A percentile compares a stretch with the other conserved stretches of the same genome.
Evolutionary conservation across 1,139 yeast species (phyloP).

Genomic region (Saccharomyces hybrid): DNA sequence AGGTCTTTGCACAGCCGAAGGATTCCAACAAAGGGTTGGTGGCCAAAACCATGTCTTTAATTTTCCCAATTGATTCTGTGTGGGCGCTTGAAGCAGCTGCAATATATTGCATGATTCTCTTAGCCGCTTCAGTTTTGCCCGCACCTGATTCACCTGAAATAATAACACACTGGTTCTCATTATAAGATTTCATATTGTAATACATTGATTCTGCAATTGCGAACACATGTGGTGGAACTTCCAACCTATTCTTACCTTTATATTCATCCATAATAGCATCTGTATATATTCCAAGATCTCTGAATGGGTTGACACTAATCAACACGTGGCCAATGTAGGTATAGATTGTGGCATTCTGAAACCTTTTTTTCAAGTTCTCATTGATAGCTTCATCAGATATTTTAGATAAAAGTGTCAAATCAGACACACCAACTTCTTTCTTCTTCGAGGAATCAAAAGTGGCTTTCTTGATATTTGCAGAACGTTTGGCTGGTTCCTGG

Average conservation of each 20-base stretch:
- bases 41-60: conserved; percentile 95
- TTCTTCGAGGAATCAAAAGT: conserved; percentile 79
- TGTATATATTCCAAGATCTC: conserved; percentile 92
- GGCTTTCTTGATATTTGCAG: conserved; percentile 67
- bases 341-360: conserved; percentile 82
- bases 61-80: conserved; percentile 63
- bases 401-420: conserved; percentile 77
- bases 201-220: conserved; percentile 97
- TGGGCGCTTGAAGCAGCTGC: conserved; percentile 69
- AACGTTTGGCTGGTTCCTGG: conserved; percentile 41
- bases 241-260: conserved; percentile 86
- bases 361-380: conserved; percentile 82
- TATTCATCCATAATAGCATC: conserved; percentile 66
- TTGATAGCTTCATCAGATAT: conserved; percentile 90
- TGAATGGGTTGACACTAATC: conserved; percentile 93
- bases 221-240: conserved; percentile 97
- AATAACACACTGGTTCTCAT: conserved; percentile 94
- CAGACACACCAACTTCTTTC: conserved; percentile 94
- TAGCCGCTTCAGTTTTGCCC: conserved; percentile 98
- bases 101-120: conserved; percentile 95
- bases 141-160: conserved; percentile 99
- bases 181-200: conserved; percentile 88
- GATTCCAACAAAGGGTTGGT: conserved; percentile 94
- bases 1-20: conserved; percentile 98
- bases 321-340: conserved; percentile 83